phyloP scores from a whole-genome alignment of 1,139 yeast species.

The Lodderomyces orthopsilosis region DNA sequence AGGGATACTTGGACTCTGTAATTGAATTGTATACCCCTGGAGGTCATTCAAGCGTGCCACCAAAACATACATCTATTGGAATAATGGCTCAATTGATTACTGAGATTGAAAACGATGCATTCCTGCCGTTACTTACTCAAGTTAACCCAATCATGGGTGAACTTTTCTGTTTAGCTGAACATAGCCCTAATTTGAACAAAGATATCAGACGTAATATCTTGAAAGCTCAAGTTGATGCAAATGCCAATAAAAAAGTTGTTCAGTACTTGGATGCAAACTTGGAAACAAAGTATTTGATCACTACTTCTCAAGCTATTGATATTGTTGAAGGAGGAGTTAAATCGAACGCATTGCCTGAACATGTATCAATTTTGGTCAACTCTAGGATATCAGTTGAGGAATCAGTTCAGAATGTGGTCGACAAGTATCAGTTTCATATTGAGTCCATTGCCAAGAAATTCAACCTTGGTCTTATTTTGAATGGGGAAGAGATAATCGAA shows the following conservation, averaged over 20 bases:
- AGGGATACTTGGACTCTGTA: slow-evolving; percentile 40
- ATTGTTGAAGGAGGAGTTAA: slow-evolving; percentile 67
- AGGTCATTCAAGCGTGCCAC: slow-evolving; percentile 51
- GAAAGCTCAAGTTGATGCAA: slow-evolving; percentile 36
- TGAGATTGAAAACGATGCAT: slow-evolving; percentile 35
- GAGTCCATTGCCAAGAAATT: slow-evolving; percentile 43
- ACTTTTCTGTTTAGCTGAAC: slow-evolving; percentile 46
- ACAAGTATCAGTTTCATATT: slow-evolving; percentile 38
- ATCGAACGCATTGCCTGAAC: slow-evolving; percentile 73
- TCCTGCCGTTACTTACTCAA: slow-evolving; percentile 33
- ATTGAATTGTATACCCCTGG: slow-evolving; percentile 44
- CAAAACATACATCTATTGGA: slow-evolving; percentile 48
- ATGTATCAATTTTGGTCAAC: slow-evolving; percentile 53
- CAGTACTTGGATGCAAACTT: slow-evolving; percentile 25
- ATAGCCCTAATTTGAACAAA: slow-evolving; percentile 23
- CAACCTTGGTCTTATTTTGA: slow-evolving; percentile 44
- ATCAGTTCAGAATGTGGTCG: slow-evolving; percentile 42
- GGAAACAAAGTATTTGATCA: slow-evolving; percentile 41
- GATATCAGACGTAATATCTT: slow-evolving; percentile 37
- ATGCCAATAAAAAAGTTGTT: slow-evolving; percentile 42
- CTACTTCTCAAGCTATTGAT: slow-evolving; percentile 71
- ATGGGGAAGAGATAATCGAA: slow-evolving; percentile 28
- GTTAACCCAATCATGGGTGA: slow-evolving; percentile 41
- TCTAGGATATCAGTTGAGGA: slow-evolving; percentile 50
- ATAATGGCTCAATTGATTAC: slow-evolving; percentile 39